Percentiles rank a stretch among this genome's conserved stretches.
Evolutionary conservation across 2,329 filamentous ascomycete species (phyloP).

Genomic region (Trichoderma sp.): DNA sequence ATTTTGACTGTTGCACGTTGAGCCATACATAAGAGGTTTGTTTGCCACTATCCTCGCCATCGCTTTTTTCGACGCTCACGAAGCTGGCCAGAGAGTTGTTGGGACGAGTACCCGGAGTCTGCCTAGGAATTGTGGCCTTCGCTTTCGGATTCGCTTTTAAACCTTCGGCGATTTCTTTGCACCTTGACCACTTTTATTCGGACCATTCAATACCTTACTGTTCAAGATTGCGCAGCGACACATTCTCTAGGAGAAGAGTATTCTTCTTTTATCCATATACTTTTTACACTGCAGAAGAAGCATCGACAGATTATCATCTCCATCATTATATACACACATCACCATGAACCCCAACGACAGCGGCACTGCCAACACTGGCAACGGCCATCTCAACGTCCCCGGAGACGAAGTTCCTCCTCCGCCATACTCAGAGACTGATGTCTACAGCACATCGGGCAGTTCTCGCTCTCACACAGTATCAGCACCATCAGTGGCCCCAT

Average conservation of each 20-base stretch:
- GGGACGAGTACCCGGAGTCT: constrained; percentile 11
- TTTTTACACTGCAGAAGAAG: not conserved
- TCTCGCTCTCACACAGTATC: constrained; percentile 25
- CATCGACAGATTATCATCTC: not conserved
- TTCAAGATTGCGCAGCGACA: not conserved
- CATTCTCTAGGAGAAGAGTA: not conserved
- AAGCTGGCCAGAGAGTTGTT: not conserved
- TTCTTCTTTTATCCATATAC: not conserved
- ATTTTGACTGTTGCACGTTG: not conserved
- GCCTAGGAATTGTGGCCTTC: not conserved
- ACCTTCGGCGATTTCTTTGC: not conserved
- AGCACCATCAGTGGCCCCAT: constrained; percentile 17
- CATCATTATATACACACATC: not conserved
- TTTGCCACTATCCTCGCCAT: not conserved
- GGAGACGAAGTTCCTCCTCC: constrained; percentile 47
- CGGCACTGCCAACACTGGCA: not conserved
- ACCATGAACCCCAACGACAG: constrained; percentile 19
- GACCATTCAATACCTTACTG: not conserved
- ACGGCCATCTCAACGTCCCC: constrained; percentile 21
- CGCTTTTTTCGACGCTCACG: not conserved
- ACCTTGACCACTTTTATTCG: not conserved
- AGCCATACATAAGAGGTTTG: not conserved
- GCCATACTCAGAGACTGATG: constrained; percentile 57
- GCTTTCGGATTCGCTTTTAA: not conserved
- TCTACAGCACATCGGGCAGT: constrained; percentile 45